These are phyloP conservation scores for Talinum fruticosum DNA, from an alignment of 148 eudicot genomes.

Conservation along the genomic window DNA sequence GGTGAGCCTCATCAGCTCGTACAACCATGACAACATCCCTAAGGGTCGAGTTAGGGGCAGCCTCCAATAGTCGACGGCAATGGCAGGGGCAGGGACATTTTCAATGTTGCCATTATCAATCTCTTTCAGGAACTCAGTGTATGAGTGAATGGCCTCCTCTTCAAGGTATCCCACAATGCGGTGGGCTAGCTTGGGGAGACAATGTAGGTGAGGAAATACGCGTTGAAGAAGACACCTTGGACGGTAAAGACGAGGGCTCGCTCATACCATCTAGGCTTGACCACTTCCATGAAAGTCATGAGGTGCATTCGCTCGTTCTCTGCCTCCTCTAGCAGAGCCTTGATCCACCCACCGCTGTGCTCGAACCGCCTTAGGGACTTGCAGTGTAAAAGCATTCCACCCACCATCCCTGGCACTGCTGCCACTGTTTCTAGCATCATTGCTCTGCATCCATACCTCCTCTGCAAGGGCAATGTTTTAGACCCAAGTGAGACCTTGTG, in stretches of 20 bases:
- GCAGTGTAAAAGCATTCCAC: constrained; percentile 85
- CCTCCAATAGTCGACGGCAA: constrained; percentile 84
- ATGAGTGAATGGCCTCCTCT: constrained; percentile 87
- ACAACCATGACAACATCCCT: constrained; percentile 72
- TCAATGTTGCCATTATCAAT: constrained; percentile 64
- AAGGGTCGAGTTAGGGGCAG: constrained; percentile 58
- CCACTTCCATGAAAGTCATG: constrained; percentile 86
- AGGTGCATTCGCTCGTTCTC: constrained; percentile 96
- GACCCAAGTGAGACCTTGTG: neutral
- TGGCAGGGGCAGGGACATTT: constrained; percentile 83
- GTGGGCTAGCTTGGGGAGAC: constrained; percentile 73
- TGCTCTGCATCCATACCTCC: constrained; percentile 80
- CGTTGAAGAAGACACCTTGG: constrained; percentile 88
- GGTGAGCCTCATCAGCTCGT: constrained; percentile 93
- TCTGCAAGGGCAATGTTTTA: constrained; percentile 31
- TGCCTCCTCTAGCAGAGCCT: constrained; percentile 76
- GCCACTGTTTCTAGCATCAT: constrained; percentile 93
- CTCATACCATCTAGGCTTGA: constrained; percentile 74
- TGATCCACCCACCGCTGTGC: constrained; percentile 93
- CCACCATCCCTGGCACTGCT: constrained; percentile 94
- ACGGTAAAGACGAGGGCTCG: constrained; percentile 70
- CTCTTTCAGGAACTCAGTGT: constrained; percentile 78
- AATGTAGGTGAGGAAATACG: constrained; percentile 66
- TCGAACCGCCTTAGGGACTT: constrained; percentile 74
- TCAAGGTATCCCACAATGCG: constrained; percentile 75